These are phyloP conservation scores for Akebia trifoliata DNA, from an alignment of 164 flowering plant genomes.

Conservation along the genomic window DNA sequence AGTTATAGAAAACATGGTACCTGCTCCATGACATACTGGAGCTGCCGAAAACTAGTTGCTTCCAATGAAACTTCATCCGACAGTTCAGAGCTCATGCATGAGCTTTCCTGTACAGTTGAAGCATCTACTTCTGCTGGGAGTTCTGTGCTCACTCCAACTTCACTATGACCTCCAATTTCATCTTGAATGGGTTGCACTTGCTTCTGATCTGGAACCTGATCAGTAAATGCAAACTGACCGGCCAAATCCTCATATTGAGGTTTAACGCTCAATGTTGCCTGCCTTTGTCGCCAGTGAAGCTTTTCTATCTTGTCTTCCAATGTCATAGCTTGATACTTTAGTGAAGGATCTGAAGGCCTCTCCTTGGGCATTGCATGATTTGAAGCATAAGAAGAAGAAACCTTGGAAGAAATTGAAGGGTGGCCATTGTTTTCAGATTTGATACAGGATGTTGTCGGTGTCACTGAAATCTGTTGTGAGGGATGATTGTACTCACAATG, in stretches of 20 bases:
- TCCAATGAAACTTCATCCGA: conserved; percentile 51
- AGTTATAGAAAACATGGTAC: conserved; percentile 25
- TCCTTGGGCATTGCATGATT: conserved; percentile 31
- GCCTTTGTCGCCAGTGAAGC: conserved; percentile 8
- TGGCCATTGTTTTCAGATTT: conserved; percentile 31
- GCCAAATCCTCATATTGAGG: conserved; percentile 9
- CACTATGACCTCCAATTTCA: conserved; percentile 40
- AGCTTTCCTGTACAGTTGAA: conserved; percentile 47
- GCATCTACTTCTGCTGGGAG: conserved; percentile 39
- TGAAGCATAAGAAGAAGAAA: conserved; percentile 37
- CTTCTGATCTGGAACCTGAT: conserved; percentile 22
- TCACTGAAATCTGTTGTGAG: conserved; percentile 28
- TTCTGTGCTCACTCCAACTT: conserved; percentile 22
- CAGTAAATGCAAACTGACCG: conserved; percentile 18
- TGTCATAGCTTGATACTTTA: conserved; percentile 14
- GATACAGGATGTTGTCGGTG: conserved; percentile 20
- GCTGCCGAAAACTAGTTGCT: conserved; percentile 74
- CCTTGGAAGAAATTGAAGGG: conserved; percentile 29
- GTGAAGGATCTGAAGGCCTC: conserved; percentile 27
- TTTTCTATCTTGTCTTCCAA: conserved; percentile 24
- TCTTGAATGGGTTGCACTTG: conserved; percentile 20
- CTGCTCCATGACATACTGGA: conserved; percentile 73
- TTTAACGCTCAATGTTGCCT: conserved; percentile 17
- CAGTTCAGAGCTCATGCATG: conserved; percentile 47
- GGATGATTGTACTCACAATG: conserved; percentile 27